phyloP scores from a whole-genome alignment of 192 early-diverging fungal species.

The Backusella macrospora region DNA sequence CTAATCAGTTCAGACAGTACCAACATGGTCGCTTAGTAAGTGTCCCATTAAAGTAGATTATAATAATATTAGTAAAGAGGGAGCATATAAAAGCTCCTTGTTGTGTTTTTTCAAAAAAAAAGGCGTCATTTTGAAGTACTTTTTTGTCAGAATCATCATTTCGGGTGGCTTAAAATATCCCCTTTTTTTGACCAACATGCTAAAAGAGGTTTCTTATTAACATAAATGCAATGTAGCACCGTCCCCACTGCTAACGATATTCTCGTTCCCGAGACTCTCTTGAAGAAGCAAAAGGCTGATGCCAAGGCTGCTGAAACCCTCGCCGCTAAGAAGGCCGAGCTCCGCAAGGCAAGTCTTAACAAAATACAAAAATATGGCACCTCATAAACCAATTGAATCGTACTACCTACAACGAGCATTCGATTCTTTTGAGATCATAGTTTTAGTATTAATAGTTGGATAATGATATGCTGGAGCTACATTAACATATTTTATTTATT shows the following conservation, averaged over 20 bases:
- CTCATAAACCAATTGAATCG: background rate
- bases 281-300: constrained; percentile 83
- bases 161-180: constrained; percentile 23
- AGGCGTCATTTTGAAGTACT: background rate
- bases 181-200: constrained; percentile 1
- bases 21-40: constrained; percentile 31
- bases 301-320: constrained; percentile 72
- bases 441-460: background rate
- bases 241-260: constrained; percentile 69
- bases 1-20: constrained; percentile 20
- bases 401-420: background rate
- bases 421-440: background rate
- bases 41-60: background rate
- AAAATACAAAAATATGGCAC: background rate
- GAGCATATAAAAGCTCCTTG: background rate
- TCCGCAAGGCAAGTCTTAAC: constrained; percentile 50
- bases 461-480: too few relatives aligned
- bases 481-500: background rate
- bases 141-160: background rate
- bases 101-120: background rate
- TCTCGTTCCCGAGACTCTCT: constrained; percentile 83
- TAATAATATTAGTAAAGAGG: constrained; percentile 4
- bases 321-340: constrained; percentile 52
- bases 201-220: background rate
- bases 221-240: constrained; percentile 41